Percentiles rank a stretch among this genome's conserved stretches.
These are phyloP conservation scores for Vanilla planifolia DNA, from an alignment of 106 monocot species.

Conservation along the genomic window DNA sequence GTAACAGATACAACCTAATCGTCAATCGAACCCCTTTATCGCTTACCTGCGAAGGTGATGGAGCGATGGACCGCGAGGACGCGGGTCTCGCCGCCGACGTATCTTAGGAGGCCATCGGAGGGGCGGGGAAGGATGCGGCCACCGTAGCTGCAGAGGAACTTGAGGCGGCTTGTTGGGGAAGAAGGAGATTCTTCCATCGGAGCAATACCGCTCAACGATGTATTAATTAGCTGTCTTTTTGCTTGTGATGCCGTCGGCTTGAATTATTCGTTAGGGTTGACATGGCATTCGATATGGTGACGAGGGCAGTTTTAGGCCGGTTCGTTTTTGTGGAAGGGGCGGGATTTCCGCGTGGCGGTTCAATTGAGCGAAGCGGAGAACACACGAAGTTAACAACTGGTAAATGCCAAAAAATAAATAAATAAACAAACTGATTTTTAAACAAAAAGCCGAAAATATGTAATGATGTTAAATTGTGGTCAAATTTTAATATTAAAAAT, in stretches of 20 bases:
- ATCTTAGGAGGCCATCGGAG: slow-evolving; percentile 40
- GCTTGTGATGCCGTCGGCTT: not conserved
- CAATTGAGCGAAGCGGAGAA: too few species aligned
- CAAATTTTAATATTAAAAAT: too few species aligned
- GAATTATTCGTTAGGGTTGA: too few species aligned
- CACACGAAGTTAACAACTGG: too few species aligned
- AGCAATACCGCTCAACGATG: not conserved
- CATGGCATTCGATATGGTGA: not conserved
- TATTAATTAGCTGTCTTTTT: too few species aligned
- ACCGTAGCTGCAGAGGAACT: slow-evolving; percentile 57
- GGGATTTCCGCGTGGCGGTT: slow-evolving; percentile 3
- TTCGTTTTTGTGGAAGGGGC: not conserved
- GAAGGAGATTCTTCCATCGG: not conserved
- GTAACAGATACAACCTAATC: not conserved
- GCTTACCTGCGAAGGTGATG: slow-evolving; percentile 32
- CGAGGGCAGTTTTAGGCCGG: not conserved
- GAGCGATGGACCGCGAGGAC: slow-evolving; percentile 39
- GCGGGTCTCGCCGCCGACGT: slow-evolving; percentile 58
- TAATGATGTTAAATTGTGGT: too few species aligned
- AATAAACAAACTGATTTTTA: too few species aligned
- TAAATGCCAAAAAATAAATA: too few species aligned
- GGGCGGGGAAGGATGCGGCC: slow-evolving; percentile 59
- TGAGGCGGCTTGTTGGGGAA: slow-evolving; percentile 26
- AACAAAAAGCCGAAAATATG: too few species aligned
- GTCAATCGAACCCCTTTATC: not conserved